A percentile compares a stretch with the other conserved stretches of the same genome.
Conservation (phyloP, 768 basidiomycete genomes). For the Gautieria morchelliformis region DNA sequence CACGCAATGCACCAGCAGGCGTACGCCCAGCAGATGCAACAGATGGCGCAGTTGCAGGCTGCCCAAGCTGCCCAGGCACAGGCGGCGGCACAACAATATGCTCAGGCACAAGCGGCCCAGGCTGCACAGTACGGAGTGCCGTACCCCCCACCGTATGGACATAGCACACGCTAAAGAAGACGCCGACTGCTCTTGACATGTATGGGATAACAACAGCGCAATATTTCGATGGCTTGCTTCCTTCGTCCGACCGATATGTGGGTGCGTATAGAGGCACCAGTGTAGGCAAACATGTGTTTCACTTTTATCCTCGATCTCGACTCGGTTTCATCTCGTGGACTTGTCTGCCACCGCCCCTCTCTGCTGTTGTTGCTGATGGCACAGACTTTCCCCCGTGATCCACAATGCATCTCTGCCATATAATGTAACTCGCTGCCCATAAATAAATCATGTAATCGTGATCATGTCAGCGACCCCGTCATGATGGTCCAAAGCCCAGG, state of each 20-base stretch:
- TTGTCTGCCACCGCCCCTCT: neutral
- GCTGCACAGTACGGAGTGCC: slow-evolving; percentile 16
- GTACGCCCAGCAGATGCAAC: slow-evolving; percentile 24
- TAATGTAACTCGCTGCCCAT: too few relatives aligned
- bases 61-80: slow-evolving; percentile 17
- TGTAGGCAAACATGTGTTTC: neutral
- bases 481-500: too few relatives aligned
- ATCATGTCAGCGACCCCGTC: too few relatives aligned
- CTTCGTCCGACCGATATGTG: neutral
- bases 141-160: slow-evolving; percentile 6
- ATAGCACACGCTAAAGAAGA: slow-evolving; percentile 2
- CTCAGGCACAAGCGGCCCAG: slow-evolving; percentile 27
- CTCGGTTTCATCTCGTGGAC: neutral
- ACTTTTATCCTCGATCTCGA: neutral
- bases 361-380: neutral
- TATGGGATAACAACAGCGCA: neutral
- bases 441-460: too few relatives aligned
- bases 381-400: too few relatives aligned
- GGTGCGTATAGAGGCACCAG: neutral
- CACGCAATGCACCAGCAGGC: slow-evolving; percentile 17
- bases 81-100: slow-evolving; percentile 20
- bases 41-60: slow-evolving; percentile 26
- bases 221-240: neutral
- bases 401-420: too few relatives aligned
- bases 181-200: neutral